phyloP scores from a whole-genome alignment of 768 basidiomycete genomes.

The Tulasnella sp. region DNA sequence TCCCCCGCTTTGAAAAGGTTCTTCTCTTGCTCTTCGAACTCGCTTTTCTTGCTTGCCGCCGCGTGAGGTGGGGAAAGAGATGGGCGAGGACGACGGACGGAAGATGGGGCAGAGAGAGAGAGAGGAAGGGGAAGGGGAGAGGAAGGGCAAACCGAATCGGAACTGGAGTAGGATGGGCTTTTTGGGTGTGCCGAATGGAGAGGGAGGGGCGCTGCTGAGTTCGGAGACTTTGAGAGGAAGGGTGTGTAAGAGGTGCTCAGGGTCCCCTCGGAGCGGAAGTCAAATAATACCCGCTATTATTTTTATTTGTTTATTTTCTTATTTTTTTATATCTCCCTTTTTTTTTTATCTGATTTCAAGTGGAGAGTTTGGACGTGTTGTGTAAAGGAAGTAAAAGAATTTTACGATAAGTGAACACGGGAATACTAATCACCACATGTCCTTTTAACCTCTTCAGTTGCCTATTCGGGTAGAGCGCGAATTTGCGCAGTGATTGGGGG shows the following conservation, averaged over 20 bases:
- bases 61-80: neutral
- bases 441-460: neutral
- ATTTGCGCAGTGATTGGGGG: neutral
- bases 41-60: neutral
- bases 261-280: slow-evolving; percentile 6
- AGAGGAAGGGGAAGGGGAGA: neutral
- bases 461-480: neutral
- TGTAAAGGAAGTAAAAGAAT: neutral
- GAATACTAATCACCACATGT: neutral
- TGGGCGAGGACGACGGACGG: neutral
- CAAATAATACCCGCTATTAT: slow-evolving; percentile 4
- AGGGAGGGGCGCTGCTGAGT: slow-evolving; percentile 7
- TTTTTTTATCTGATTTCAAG: neutral
- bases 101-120: neutral
- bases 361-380: neutral
- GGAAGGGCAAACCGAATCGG: neutral
- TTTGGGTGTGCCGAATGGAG: slow-evolving; percentile 5
- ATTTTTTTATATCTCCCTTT: neutral
- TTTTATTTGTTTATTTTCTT: neutral
- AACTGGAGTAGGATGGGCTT: neutral
- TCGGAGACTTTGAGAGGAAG: neutral
- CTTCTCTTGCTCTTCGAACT: neutral
- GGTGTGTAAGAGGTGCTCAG: neutral
- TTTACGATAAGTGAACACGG: neutral
- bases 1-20: neutral